phyloP scores from a whole-genome alignment of 768 basidiomycete species.

The Xanthoconium purpureum region DNA sequence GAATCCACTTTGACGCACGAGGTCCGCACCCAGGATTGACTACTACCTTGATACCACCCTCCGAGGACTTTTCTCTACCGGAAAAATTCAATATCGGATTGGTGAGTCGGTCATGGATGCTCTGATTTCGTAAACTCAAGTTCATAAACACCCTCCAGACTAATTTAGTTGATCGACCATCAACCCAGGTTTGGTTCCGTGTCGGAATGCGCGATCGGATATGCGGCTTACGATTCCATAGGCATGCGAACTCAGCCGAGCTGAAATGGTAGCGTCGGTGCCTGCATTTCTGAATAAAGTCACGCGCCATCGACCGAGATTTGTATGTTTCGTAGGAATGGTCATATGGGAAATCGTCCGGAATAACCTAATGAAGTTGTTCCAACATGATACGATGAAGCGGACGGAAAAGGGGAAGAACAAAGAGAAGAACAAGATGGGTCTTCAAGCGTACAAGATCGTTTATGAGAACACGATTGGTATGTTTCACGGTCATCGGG shows the following conservation, averaged over 20 bases:
- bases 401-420: slow-evolving; percentile 4
- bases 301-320: slow-evolving; percentile 48
- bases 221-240: slow-evolving; percentile 17
- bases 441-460: slow-evolving; percentile 26
- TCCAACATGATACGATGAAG: not conserved
- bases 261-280: slow-evolving; percentile 54
- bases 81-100: slow-evolving; percentile 59
- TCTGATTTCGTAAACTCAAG: not conserved
- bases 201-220: not conserved
- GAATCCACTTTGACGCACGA: not conserved
- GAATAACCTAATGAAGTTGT: slow-evolving; percentile 36
- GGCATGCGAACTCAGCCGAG: slow-evolving; percentile 53
- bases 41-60: slow-evolving; percentile 44
- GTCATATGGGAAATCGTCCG: slow-evolving; percentile 51
- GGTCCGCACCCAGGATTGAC: slow-evolving; percentile 50
- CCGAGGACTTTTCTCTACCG: slow-evolving; percentile 61
- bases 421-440: slow-evolving; percentile 10
- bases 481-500: not conserved
- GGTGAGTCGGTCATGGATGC: slow-evolving; percentile 40
- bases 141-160: slow-evolving; percentile 45
- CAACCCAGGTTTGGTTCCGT: slow-evolving; percentile 47
- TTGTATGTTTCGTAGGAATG: slow-evolving; percentile 80
- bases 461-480: slow-evolving; percentile 10
- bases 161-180: slow-evolving; percentile 70
- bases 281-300: slow-evolving; percentile 62